Evolutionary conservation across 768 basidiomycete species (phyloP).

Genomic region (Cytidiella melzeri): DNA sequence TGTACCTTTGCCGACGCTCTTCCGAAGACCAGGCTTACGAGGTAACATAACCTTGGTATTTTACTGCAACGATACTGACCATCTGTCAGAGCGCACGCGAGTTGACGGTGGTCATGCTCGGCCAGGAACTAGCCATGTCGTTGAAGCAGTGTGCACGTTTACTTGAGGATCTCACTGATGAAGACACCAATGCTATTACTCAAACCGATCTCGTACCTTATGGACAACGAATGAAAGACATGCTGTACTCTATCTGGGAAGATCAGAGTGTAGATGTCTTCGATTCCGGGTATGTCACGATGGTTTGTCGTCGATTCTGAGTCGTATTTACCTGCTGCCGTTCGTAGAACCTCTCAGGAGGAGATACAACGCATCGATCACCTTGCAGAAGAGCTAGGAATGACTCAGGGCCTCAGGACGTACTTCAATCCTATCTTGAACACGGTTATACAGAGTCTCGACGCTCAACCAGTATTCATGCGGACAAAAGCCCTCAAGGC

Average conservation of each 20-base stretch:
- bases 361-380: constrained; percentile 64
- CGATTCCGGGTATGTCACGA: constrained; percentile 61
- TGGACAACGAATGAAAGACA: constrained; percentile 51
- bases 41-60: constrained; percentile 33
- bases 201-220: constrained; percentile 38
- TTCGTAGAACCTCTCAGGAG: constrained; percentile 52
- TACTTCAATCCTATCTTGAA: constrained; percentile 83
- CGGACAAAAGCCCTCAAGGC: constrained; percentile 91
- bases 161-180: constrained; percentile 34
- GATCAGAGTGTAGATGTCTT: constrained; percentile 68
- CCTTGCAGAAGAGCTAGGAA: constrained; percentile 70
- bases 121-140: constrained; percentile 73
- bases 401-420: constrained; percentile 65
- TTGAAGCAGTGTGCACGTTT: constrained; percentile 51
- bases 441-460: constrained; percentile 71
- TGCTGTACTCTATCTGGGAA: constrained; percentile 71
- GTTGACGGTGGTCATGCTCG: constrained; percentile 71
- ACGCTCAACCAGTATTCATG: constrained; percentile 85
- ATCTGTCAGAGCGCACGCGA: constrained; percentile 76
- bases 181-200: constrained; percentile 26
- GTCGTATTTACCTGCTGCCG: neutral
- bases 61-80: neutral
- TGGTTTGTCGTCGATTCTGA: neutral
- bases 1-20: constrained; percentile 64
- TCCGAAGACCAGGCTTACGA: constrained; percentile 78